Evolutionary conservation across 2,329 filamentous ascomycete genomes (phyloP), one percentile per base, ranked within the genome.

Genomic region (Colletotrichum lini): DNA sequence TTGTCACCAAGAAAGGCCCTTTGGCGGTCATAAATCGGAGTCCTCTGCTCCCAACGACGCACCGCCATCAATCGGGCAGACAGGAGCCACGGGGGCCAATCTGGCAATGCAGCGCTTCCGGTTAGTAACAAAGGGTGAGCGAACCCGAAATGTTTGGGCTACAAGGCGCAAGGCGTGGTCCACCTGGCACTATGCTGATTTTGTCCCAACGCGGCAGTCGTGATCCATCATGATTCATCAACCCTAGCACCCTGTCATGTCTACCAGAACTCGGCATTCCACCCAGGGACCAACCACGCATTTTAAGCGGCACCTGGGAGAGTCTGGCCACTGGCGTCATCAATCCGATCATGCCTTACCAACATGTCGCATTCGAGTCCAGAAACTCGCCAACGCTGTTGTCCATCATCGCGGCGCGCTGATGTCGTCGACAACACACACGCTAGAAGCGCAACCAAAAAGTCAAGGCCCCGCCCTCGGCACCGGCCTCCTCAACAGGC

Each of bases 171-270:
- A 23, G n/a, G 50, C 61, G 50, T 44, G 38, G 40, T 26, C 40
- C 35, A 49, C 13, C 16, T 15, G 23, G 13, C 12, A 58, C 26
- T 58, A 35, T n/a, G 40, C 54, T 23, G 42, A 16, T 67, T 62
- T 44, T 58, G 40, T 53, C 45, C 40, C 65, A 58, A 13, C 45
- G 38, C 53, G 42, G 9, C 47, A 38, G 58, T 56, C 35, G 10
- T 54, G 65, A 58, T 35, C 65, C 21, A 44, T 59, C n/a, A 64
- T 71, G 69, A 71, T 68, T 68, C 69, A 69, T 68, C 65, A 47
- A 71, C 45, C 69, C 69, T 49, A 30, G 65, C 65, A 49, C 69
- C 69, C 69, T 71, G 69, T 50, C 30, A 18, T n/a, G 30, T 21
- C 44, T 68, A 40, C 40, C 45, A 58, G 30, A 59, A 68, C 47